phyloP scores from a whole-genome alignment of 495 filamentous ascomycete species.

The Oidiodendron maius region DNA sequence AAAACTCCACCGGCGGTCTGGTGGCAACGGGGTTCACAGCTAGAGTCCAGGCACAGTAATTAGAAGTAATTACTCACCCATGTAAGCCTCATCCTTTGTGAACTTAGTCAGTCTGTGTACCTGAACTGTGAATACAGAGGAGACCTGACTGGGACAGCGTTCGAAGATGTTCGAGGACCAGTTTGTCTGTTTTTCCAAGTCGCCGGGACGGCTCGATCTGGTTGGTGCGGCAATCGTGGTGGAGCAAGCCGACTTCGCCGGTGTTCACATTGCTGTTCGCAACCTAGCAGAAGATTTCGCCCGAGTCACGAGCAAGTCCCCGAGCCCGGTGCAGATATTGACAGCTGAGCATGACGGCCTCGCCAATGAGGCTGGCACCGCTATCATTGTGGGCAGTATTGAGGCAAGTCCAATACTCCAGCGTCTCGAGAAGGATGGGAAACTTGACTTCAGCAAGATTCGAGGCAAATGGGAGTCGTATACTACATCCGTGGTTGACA shows the following conservation, averaged over 20 bases:
- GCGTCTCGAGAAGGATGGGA: slow-evolving; percentile 33
- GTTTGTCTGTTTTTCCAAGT: slow-evolving; percentile 3
- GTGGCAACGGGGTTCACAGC: not conserved
- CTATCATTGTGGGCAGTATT: slow-evolving; percentile 64
- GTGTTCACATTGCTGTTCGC: slow-evolving; percentile 36
- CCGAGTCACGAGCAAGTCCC: slow-evolving; percentile 33
- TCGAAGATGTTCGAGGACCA: slow-evolving; percentile 6
- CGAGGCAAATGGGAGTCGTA: slow-evolving; percentile 68
- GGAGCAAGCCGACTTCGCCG: slow-evolving; percentile 7
- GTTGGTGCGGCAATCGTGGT: slow-evolving; percentile 4
- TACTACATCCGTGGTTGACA: slow-evolving; percentile 48
- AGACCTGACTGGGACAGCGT: not conserved
- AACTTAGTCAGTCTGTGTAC: not conserved
- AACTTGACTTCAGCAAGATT: slow-evolving; percentile 48
- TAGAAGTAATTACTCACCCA: no score
- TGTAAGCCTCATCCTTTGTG: not conserved
- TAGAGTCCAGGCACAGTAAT: not conserved
- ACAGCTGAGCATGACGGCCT: not conserved
- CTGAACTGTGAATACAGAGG: not conserved
- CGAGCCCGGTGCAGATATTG: not conserved
- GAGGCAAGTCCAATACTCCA: slow-evolving; percentile 49
- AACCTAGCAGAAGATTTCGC: slow-evolving; percentile 64
- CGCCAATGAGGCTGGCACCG: slow-evolving; percentile 36
- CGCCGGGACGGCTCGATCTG: not conserved
- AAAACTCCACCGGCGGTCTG: no score